Evolutionary conservation across 306 rosid species (phyloP).

Genomic region (Vigna mungo): DNA sequence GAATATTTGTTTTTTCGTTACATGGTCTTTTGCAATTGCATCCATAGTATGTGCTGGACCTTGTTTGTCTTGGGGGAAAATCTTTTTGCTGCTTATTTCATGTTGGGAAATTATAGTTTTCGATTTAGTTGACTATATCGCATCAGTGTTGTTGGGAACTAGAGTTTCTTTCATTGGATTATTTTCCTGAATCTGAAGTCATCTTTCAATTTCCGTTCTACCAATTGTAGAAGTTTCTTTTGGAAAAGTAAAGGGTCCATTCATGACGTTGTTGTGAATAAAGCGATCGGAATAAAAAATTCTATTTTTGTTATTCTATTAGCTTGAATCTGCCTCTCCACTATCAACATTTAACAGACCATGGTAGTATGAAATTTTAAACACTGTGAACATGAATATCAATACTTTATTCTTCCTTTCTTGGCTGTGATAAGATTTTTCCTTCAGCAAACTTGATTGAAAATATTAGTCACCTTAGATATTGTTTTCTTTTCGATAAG

Average conservation of each 20-base stretch:
- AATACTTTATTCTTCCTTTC: background rate
- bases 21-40: background rate
- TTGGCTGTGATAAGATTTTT: background rate
- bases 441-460: background rate
- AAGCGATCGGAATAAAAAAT: slow-evolving; percentile 4
- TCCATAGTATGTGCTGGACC: background rate
- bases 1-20: background rate
- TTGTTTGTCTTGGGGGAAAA: slow-evolving; percentile 13
- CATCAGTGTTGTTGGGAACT: too few species aligned
- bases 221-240: background rate
- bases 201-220: slow-evolving; percentile 9
- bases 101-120: slow-evolving; percentile 21
- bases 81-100: slow-evolving; percentile 26
- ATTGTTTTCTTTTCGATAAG: slow-evolving; percentile 13
- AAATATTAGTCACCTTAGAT: slow-evolving; percentile 12
- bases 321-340: slow-evolving; percentile 7
- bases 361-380: background rate
- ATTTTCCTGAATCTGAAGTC: slow-evolving; percentile 6
- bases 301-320: slow-evolving; percentile 2
- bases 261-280: slow-evolving; percentile 7
- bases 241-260: background rate
- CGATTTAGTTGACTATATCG: background rate
- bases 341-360: background rate
- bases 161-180: background rate
- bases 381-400: slow-evolving; percentile 5